Evolutionary conservation across 352 stramenopile species (phyloP).

Genomic region (Phytophthora pistaciae): DNA sequence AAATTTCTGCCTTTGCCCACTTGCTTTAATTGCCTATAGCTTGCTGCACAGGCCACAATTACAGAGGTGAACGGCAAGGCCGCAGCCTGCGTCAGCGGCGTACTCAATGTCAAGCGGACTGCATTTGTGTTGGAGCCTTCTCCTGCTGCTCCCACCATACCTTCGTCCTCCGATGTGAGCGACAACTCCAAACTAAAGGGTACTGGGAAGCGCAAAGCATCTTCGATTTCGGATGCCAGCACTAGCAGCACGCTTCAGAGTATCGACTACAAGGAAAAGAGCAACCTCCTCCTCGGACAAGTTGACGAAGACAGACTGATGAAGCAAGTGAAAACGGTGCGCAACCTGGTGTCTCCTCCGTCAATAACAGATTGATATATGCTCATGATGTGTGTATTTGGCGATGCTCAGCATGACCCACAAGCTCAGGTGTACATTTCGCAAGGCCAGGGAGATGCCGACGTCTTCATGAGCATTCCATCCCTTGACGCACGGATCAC

Average conservation of each 20-base stretch:
- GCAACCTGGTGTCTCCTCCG: slow-evolving; percentile 1
- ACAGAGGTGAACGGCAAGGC: slow-evolving; percentile 80
- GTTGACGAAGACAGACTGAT: slow-evolving; percentile 85
- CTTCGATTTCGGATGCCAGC: slow-evolving; percentile 24
- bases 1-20: background rate
- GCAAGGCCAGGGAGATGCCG: slow-evolving; percentile 77
- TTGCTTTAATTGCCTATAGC: slow-evolving; percentile 26
- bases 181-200: slow-evolving; percentile 33
- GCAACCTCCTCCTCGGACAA: slow-evolving; percentile 65
- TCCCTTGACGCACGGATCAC: slow-evolving; percentile 78
- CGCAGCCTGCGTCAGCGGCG: slow-evolving; percentile 62
- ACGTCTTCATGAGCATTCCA: slow-evolving; percentile 87
- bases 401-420: slow-evolving; percentile 56
- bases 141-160: slow-evolving; percentile 1
- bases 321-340: slow-evolving; percentile 79
- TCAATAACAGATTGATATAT: background rate
- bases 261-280: slow-evolving; percentile 75
- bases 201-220: slow-evolving; percentile 39
- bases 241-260: slow-evolving; percentile 31
- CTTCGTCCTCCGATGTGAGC: slow-evolving; percentile 11
- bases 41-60: slow-evolving; percentile 66
- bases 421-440: slow-evolving; percentile 82
- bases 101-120: slow-evolving; percentile 66
- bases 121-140: slow-evolving; percentile 63
- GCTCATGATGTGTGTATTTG: slow-evolving; percentile 8